Evolutionary conservation across 139 green algal species (phyloP).

Genomic region (Micromonas pusilla): DNA sequence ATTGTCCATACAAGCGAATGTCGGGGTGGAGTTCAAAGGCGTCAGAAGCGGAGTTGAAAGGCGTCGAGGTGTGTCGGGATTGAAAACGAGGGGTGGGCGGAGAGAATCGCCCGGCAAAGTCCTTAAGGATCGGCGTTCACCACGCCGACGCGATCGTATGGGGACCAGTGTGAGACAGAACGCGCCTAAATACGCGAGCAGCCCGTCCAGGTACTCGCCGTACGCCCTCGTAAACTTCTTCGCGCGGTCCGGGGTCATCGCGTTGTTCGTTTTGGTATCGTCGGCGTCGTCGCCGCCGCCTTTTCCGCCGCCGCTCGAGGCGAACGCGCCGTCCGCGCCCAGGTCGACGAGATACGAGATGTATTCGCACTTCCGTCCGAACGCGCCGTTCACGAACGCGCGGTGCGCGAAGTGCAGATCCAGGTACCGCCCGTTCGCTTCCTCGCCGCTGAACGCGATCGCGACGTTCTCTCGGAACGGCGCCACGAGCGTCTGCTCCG

Average conservation of each 20-base stretch:
- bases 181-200: slow-evolving; percentile 72
- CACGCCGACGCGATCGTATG: no score
- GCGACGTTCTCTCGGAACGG: not conserved
- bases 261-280: no score
- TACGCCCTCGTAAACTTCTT: slow-evolving; percentile 32
- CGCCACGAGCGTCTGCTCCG: slow-evolving; percentile 33
- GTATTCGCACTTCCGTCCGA: slow-evolving; percentile 11
- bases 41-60: no score
- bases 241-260: not conserved
- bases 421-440: slow-evolving; percentile 77
- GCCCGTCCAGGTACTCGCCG: slow-evolving; percentile 36
- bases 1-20: no score
- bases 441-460: slow-evolving; percentile 43
- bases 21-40: no score
- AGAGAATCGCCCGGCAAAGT: no score
- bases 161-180: no score
- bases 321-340: not conserved
- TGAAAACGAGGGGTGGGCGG: no score
- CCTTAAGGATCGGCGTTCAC: no score
- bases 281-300: no score
- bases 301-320: no score
- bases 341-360: slow-evolving; percentile 1
- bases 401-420: slow-evolving; percentile 78
- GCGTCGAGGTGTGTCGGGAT: no score
- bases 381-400: slow-evolving; percentile 47